Conservation (phyloP, 768 basidiomycete genomes). For the Rhizopogon vesiculosus region DNA sequence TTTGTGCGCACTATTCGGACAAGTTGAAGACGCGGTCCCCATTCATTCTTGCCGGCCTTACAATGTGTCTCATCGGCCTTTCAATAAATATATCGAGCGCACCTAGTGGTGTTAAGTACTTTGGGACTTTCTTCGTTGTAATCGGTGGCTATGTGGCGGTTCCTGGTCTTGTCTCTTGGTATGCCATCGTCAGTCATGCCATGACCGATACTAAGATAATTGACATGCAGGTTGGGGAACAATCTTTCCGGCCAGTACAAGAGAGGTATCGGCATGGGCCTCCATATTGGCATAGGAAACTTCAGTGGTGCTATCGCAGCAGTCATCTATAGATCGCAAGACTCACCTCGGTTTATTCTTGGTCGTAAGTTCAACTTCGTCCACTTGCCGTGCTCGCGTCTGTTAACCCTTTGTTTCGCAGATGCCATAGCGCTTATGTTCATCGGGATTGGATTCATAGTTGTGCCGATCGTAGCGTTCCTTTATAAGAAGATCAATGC, state of each 20-base stretch:
- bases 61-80: constrained; percentile 51
- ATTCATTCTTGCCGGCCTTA: constrained; percentile 48
- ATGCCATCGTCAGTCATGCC: not conserved
- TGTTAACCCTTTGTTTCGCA: constrained; percentile 14
- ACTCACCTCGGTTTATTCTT: constrained; percentile 52
- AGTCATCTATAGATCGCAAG: constrained; percentile 55
- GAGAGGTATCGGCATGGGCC: constrained; percentile 5
- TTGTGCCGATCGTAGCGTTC: constrained; percentile 42
- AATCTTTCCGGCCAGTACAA: constrained; percentile 7
- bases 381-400: not conserved
- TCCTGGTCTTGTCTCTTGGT: constrained; percentile 60
- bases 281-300: constrained; percentile 38
- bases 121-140: constrained; percentile 63
- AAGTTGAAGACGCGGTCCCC: constrained; percentile 48
- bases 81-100: constrained; percentile 53
- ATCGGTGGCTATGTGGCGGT: constrained; percentile 53
- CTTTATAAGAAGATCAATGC: constrained; percentile 53
- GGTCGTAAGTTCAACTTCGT: constrained; percentile 42
- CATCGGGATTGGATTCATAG: constrained; percentile 57
- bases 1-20: constrained; percentile 55
- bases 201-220: not conserved
- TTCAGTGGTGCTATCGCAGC: constrained; percentile 57
- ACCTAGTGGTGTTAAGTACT: constrained; percentile 54
- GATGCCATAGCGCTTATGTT: constrained; percentile 67
- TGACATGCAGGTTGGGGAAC: constrained; percentile 1